Evolutionary conservation across 768 basidiomycete species (phyloP), one percentile per base, ranked within the genome.

Genomic region (Stropharia rugosoannulata): DNA sequence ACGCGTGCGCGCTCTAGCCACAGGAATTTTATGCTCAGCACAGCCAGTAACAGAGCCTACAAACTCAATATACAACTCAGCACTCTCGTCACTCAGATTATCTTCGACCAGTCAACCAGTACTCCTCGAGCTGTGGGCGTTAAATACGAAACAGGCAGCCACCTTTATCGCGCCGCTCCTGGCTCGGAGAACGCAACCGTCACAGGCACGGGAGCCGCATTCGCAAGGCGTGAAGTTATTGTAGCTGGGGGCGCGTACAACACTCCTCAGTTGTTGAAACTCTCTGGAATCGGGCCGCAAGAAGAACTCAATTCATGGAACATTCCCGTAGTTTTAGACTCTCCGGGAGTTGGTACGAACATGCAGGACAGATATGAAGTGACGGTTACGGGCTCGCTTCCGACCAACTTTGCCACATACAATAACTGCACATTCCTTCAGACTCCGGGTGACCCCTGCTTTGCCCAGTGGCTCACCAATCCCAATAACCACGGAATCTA

Each of bases 321-420:
- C 3, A 51, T 51, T 27, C 49, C 49, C 38, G 19, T 51, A 11
- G 38, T 51, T 15, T 39, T 39, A 9, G 38, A 51, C 9, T 41
- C 49, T n/a, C 49, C 49, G 38, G 49, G 38, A 6, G 49, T 51
- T 19, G 49, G 49, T 27, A 51, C 49, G 3, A 51, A 51, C 19
- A 51, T 51, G 49, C 49, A 51, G 37, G 49, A 51, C 16, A 35
- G 49, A 40, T 51, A 51, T 39, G 49, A 51, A 29, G 49, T 51
- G n/a, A 39, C 37, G 12, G 49, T 51, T 19, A 51, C 39, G 13
- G 49, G 37, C 6, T 19, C 16, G 6, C 37, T 39, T 15, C 18
- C 19, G 13, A 51, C 39, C 22, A 39, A 51, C 25, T 51, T 51
- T 37, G 27, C 49, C 12, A 25, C 27, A 19, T 51, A 39, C 37